Evolutionary conservation across 768 basidiomycete species (phyloP).

Genomic region (Jaapia argillacea): DNA sequence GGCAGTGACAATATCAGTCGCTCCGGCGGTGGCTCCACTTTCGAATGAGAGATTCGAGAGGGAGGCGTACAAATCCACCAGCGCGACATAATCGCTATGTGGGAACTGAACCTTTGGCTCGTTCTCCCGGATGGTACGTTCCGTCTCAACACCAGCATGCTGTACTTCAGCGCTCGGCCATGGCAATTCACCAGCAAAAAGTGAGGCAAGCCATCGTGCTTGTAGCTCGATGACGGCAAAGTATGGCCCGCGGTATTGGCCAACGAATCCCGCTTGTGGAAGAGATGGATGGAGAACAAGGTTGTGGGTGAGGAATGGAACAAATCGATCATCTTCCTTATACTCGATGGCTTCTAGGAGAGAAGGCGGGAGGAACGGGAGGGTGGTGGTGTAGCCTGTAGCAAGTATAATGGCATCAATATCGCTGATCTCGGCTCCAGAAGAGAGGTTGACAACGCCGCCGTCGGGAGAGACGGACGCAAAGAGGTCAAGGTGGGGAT

Average conservation of each 20-base stretch:
- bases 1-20: neutral
- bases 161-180: neutral
- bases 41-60: neutral
- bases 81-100: neutral
- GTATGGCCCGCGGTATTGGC: neutral
- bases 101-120: neutral
- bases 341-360: neutral
- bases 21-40: neutral
- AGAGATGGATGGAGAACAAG: neutral
- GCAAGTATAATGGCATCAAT: neutral
- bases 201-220: neutral
- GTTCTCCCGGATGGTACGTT: neutral
- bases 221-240: neutral
- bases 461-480: neutral
- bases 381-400: neutral
- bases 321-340: neutral
- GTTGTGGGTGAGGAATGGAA: neutral
- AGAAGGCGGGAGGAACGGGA: neutral
- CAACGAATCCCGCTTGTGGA: neutral
- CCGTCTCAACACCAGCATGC: neutral
- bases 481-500: neutral
- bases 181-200: neutral
- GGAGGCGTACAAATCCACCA: neutral
- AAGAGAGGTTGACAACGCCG: neutral
- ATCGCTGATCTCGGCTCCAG: neutral